phyloP scores from a whole-genome alignment of 73 alveolate species.

The Tetrahymena borealis region DNA sequence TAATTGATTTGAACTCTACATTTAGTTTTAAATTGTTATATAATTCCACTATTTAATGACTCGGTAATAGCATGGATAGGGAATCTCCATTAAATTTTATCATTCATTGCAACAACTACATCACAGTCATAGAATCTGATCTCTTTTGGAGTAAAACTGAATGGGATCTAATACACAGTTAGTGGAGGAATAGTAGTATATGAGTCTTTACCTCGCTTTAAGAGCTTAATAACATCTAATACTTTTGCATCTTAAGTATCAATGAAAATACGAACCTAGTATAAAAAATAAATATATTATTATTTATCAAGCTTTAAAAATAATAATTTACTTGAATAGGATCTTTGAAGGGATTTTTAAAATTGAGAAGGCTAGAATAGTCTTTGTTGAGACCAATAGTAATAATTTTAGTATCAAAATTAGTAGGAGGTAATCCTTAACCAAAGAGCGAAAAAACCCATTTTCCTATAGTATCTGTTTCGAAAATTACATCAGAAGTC shows the following conservation, averaged over 20 bases:
- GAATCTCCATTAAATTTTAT: constrained; percentile 39
- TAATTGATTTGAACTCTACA: constrained; percentile 34
- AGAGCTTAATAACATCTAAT: neutral
- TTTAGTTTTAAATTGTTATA: constrained; percentile 23
- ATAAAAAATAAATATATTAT: neutral
- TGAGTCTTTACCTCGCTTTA: neutral
- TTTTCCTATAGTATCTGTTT: constrained; percentile 84
- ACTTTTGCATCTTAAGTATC: neutral
- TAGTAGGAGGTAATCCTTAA: constrained; percentile 93
- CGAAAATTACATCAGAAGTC: constrained; percentile 67
- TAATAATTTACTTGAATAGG: constrained; percentile 48
- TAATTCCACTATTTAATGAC: constrained; percentile 17
- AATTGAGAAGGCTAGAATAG: constrained; percentile 85
- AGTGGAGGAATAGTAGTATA: neutral
- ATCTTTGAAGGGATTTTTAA: constrained; percentile 96
- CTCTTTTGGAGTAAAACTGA: neutral
- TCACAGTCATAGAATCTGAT: neutral
- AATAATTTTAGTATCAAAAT: constrained; percentile 83
- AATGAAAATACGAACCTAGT: neutral
- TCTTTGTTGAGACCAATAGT: constrained; percentile 83
- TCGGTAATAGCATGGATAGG: constrained; percentile 45
- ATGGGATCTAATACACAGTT: neutral
- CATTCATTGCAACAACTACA: constrained; percentile 24
- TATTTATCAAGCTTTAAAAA: neutral
- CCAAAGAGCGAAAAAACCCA: constrained; percentile 94